Evolutionary conservation across 1,284 basidiomycete species (phyloP), one percentile per base, ranked within the genome.

Genomic region (Fomitiporia mediterranea): DNA sequence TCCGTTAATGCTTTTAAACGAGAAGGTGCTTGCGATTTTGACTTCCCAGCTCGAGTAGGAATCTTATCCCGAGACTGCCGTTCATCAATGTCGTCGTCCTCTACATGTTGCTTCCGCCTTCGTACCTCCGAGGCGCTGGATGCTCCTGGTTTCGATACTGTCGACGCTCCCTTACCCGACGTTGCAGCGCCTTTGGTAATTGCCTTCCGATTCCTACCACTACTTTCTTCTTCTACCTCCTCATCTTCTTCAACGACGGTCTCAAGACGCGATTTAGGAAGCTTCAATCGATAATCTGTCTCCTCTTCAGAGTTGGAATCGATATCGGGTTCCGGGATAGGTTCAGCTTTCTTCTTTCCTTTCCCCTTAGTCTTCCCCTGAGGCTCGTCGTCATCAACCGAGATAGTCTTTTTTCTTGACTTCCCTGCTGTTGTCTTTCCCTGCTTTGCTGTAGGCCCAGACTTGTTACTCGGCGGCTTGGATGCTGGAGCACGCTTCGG

Each of bases 201-300:
- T 11, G 42, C 25, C 13, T 5, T 46, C 8, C 25, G 32, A 34
- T 34, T 13, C 13, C 13, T 13, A 13, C 32, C 32, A 13, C 2
- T 25, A 5, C n/a, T 7, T 9, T 8, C 32, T 17, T 19, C 50
- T n/a, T 51, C 50, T 2, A 8, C 44, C 27, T 30, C 44, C 17
- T 46, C 44, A 19, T 39, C 37, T 17, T 51, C 50, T 51, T 51
- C 50, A 15, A 30, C 15, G 1, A 51, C 50, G 9, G 50, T 51
- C 6, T 51, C 50, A 15, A 51, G 37, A 5, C 23, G 27, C 15
- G 50, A 38, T 15, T 51, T 51, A 5, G 23, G 23, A 3, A 34
- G 15, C 21, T 51, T 40, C 19, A 25, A 40, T 15, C 23, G 37
- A 17, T 39, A 40, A 42, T 51, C 15, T 25, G 2, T 42, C 27